Evolutionary conservation across 2,329 filamentous ascomycete genomes (phyloP).

Genomic region (Xylaria polymorpha): DNA sequence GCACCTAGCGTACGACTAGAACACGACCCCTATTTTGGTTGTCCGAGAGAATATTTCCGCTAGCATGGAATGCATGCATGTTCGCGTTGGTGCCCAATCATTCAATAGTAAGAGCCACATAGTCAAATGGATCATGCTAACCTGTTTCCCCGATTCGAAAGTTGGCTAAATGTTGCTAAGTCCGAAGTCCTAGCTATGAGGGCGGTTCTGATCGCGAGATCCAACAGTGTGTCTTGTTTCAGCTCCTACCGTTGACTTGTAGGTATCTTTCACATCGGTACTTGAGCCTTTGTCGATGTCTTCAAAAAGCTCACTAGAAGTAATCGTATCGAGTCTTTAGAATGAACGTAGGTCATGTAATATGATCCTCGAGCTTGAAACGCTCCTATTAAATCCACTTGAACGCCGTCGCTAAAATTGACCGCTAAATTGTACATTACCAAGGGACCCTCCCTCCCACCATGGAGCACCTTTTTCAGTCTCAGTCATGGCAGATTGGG

Average conservation of each 20-base stretch:
- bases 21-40: conserved; percentile 15
- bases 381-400: background rate
- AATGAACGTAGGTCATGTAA: background rate
- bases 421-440: conserved; percentile 33
- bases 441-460: conserved; percentile 35
- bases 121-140: conserved; percentile 1
- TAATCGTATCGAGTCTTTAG: background rate
- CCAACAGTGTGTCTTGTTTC: background rate
- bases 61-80: conserved; percentile 7
- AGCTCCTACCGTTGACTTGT: background rate
- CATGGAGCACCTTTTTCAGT: conserved; percentile 30
- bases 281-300: background rate
- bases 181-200: background rate
- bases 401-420: conserved; percentile 36
- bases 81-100: conserved; percentile 4
- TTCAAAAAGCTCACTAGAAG: background rate
- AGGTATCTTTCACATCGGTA: background rate
- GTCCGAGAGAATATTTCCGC: background rate
- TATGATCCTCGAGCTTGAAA: background rate
- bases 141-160: background rate
- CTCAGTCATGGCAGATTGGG: conserved; percentile 33
- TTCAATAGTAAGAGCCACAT: background rate
- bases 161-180: background rate
- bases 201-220: background rate
- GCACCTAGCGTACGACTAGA: background rate